These are phyloP conservation scores for Moniliella sp. DNA, from an alignment of 1,284 basidiomycete species.

Conservation along the genomic window DNA sequence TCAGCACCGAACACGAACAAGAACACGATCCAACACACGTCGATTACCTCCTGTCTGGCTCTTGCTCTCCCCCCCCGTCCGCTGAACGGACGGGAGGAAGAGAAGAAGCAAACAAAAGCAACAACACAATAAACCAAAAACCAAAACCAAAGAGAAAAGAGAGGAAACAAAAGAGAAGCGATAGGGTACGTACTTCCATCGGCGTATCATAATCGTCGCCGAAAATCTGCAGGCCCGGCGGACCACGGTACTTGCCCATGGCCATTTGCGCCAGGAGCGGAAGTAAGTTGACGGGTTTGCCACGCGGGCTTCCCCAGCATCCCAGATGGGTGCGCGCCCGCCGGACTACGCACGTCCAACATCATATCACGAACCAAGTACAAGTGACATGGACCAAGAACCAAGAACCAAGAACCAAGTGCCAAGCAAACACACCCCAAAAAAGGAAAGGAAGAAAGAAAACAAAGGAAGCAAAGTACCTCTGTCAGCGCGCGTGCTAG, in stretches of 20 bases:
- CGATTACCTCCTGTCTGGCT: too few relatives aligned
- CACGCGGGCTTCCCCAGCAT: conserved; percentile 76
- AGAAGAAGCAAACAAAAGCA: too few relatives aligned
- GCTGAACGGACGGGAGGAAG: too few relatives aligned
- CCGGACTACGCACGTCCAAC: too few relatives aligned
- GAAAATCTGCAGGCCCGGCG: conserved; percentile 66
- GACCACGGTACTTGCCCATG: conserved; percentile 63
- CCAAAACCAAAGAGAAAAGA: background rate
- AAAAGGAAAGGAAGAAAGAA: background rate
- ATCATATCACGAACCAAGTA: too few relatives aligned
- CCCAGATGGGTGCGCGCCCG: conserved; percentile 85
- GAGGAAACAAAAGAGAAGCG: background rate
- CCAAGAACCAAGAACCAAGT: background rate
- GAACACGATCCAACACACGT: too few relatives aligned
- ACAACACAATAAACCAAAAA: background rate
- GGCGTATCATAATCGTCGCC: conserved; percentile 92
- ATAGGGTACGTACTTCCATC: conserved; percentile 55
- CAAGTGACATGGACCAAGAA: conserved; percentile 5
- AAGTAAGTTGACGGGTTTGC: conserved; percentile 80
- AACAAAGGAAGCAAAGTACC: background rate
- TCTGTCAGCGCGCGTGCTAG: too few relatives aligned
- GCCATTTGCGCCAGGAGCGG: conserved; percentile 90
- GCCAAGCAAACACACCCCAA: background rate
- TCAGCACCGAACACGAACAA: too few relatives aligned
- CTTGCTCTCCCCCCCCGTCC: too few relatives aligned